phyloP scores from a whole-genome alignment of 2,329 filamentous ascomycete species.

The Arthrobotrys sphaeroides region DNA sequence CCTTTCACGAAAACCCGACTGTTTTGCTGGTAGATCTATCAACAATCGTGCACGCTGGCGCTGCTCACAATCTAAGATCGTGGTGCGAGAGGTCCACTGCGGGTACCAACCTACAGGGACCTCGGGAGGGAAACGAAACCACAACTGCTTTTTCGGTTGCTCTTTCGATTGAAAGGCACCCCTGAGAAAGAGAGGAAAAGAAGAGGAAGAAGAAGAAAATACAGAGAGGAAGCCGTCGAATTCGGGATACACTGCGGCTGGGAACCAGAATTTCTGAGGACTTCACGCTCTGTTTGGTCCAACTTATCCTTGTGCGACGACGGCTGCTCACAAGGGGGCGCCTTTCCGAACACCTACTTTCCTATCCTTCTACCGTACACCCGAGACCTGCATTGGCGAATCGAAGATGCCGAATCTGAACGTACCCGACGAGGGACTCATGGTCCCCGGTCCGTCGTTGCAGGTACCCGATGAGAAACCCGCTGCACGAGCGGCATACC shows the following conservation, averaged over 20 bases:
- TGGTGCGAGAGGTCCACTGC: slow-evolving; percentile 55
- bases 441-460: slow-evolving; percentile 51
- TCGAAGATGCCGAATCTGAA: slow-evolving; percentile 44
- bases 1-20: slow-evolving; percentile 29
- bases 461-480: slow-evolving; percentile 52
- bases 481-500: slow-evolving; percentile 46
- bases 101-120: slow-evolving; percentile 54
- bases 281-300: slow-evolving; percentile 24
- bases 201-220: neutral
- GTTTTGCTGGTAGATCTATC: slow-evolving; percentile 27
- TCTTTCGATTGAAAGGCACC: neutral
- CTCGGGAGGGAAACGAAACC: slow-evolving; percentile 43
- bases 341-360: slow-evolving; percentile 15
- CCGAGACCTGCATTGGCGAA: slow-evolving; percentile 50
- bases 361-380: slow-evolving; percentile 26
- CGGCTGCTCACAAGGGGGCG: neutral
- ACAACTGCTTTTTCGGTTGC: slow-evolving; percentile 6
- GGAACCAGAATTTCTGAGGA: slow-evolving; percentile 24
- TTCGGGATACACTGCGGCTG: slow-evolving; percentile 17
- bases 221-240: neutral
- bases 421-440: slow-evolving; percentile 49
- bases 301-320: slow-evolving; percentile 42
- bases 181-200: neutral
- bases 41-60: slow-evolving; percentile 46
- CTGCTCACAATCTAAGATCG: slow-evolving; percentile 47